Evolutionary conservation across 208 protist species (phyloP).

Genomic region (Acanthamoeba healyi): DNA sequence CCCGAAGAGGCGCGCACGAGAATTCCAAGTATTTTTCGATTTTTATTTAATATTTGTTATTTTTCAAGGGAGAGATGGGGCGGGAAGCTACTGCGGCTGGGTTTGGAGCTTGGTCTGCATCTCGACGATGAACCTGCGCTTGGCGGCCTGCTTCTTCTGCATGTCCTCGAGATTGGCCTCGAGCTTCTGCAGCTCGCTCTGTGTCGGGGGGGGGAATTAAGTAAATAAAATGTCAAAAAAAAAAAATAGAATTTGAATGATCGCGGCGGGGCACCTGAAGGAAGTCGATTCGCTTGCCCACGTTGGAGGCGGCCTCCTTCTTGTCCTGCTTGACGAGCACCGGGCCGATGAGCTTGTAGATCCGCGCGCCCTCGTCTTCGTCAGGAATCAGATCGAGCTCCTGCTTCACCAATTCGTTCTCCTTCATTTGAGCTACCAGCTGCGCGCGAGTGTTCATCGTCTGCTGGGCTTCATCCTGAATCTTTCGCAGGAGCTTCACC

Average conservation of each 20-base stretch:
- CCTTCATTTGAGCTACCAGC: constrained; percentile 94
- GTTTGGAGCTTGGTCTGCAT: constrained; percentile 67
- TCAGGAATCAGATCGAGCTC: constrained; percentile 94
- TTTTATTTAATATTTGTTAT: background rate
- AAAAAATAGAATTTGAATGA: constrained; percentile 88
- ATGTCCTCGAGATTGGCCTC: constrained; percentile 92
- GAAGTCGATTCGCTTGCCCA: constrained; percentile 94
- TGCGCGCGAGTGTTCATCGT: constrained; percentile 92
- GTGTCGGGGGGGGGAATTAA: background rate
- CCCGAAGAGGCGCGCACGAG: no score
- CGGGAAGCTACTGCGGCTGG: background rate
- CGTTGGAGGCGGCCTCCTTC: constrained; percentile 94
- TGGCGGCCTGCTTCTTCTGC: constrained; percentile 90
- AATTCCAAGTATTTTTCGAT: background rate
- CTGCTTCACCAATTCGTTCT: constrained; percentile 96
- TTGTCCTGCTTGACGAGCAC: constrained; percentile 95
- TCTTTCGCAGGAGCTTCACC: constrained; percentile 90
- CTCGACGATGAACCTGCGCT: constrained; percentile 66
- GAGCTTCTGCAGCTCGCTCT: constrained; percentile 92
- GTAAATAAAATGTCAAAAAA: background rate
- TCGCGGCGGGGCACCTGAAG: constrained; percentile 87
- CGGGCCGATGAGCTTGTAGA: constrained; percentile 97
- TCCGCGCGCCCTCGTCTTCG: constrained; percentile 88
- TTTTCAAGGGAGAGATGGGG: background rate
- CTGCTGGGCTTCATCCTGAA: constrained; percentile 93